A percentile compares a stretch with the other conserved stretches of the same genome.
These are phyloP conservation scores for Diospyros lotus DNA, from an alignment of 148 eudicot species.

Conservation along the genomic window DNA sequence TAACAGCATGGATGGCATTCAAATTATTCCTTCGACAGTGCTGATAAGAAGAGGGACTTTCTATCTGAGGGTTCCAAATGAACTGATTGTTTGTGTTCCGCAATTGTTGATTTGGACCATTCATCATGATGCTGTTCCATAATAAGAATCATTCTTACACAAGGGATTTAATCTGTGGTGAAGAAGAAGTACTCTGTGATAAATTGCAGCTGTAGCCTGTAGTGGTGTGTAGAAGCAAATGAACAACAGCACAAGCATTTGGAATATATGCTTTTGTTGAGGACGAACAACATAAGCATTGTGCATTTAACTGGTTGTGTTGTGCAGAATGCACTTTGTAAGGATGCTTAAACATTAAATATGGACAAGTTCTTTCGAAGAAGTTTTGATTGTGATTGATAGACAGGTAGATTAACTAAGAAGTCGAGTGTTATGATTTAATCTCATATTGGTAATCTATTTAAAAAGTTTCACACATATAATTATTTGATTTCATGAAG, in stretches of 20 bases:
- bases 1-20: no score
- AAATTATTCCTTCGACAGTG: background rate
- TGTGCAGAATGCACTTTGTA: no score
- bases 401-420: no score
- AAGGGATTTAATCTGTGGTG: background rate
- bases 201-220: background rate
- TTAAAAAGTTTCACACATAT: no score
- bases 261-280: slow-evolving; percentile 5
- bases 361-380: no score
- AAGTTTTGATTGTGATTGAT: no score
- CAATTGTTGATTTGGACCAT: slow-evolving; percentile 8
- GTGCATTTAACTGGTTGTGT: background rate
- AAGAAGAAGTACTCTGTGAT: no score
- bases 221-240: background rate
- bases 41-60: background rate
- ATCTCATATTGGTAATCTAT: no score
- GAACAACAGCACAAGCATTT: background rate
- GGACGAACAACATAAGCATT: background rate
- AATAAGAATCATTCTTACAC: background rate
- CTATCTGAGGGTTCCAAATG: background rate
- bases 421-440: no score
- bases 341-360: no score
- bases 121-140: slow-evolving; percentile 5
- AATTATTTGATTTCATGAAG: no score
- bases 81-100: slow-evolving; percentile 5